Conservation (phyloP, 352 stramenopile genomes). For the Phytopythium ostracodes region DNA sequence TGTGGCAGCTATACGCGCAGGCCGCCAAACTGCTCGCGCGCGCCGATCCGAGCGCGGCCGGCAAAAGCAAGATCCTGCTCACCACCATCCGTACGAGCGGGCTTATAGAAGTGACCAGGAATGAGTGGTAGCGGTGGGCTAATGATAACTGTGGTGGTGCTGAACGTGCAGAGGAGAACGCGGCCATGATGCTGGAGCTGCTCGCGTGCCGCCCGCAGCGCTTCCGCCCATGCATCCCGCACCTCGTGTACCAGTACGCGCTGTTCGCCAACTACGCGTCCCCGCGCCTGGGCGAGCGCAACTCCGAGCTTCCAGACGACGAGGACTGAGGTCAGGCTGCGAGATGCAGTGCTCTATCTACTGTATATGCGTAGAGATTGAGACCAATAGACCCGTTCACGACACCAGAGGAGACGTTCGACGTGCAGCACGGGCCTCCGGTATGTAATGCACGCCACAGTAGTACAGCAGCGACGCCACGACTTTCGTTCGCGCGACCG, state of each 20-base stretch:
- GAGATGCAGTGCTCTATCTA: too few species aligned
- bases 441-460: neutral
- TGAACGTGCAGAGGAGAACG: slow-evolving; percentile 78
- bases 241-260: slow-evolving; percentile 95
- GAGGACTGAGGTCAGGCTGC: neutral
- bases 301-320: slow-evolving; percentile 69
- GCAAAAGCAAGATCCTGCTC: slow-evolving; percentile 70
- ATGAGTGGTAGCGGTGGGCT: too few species aligned
- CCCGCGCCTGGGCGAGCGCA: slow-evolving; percentile 39
- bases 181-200: slow-evolving; percentile 77
- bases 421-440: too few species aligned
- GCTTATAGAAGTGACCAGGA: too few species aligned
- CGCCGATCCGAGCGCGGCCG: slow-evolving; percentile 7
- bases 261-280: slow-evolving; percentile 92
- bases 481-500: neutral
- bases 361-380: neutral
- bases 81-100: slow-evolving; percentile 82
- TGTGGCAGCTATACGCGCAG: slow-evolving; percentile 89
- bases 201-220: slow-evolving; percentile 54
- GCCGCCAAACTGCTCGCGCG: slow-evolving; percentile 59
- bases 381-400: neutral
- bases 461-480: neutral
- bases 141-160: neutral
- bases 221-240: slow-evolving; percentile 91
- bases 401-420: too few species aligned